A percentile compares a stretch with the other conserved stretches of the same genome.
Conservation (phyloP, 495 filamentous ascomycete species). For the Neurospora sp. region DNA sequence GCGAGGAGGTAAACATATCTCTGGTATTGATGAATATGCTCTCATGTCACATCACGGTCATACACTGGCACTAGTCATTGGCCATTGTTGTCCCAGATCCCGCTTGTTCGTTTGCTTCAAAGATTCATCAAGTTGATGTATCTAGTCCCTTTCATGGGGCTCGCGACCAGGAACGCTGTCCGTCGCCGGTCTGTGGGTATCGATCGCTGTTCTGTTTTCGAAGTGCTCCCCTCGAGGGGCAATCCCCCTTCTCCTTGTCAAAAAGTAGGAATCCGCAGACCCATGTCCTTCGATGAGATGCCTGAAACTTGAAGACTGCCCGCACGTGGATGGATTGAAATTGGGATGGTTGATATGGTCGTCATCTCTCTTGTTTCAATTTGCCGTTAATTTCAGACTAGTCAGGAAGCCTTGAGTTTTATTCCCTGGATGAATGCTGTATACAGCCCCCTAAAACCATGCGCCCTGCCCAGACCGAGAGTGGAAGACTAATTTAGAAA, state of each 20-base stretch:
- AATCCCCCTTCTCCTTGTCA: background rate
- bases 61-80: background rate
- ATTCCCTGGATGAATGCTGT: conserved; percentile 30
- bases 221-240: background rate
- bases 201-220: background rate
- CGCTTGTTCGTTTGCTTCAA: background rate
- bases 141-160: background rate
- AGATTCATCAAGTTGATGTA: background rate
- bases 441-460: conserved; percentile 36
- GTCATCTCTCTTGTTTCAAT: conserved; percentile 11
- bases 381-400: conserved; percentile 27
- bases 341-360: conserved; percentile 3
- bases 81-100: background rate
- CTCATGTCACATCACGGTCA: background rate
- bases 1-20: background rate
- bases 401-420: conserved; percentile 22
- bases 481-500: conserved; percentile 16
- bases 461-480: conserved; percentile 31
- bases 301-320: background rate
- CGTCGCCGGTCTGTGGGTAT: background rate
- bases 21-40: background rate
- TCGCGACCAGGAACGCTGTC: background rate
- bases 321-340: background rate
- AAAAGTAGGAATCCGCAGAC: background rate
- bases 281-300: background rate